Evolutionary conservation across 1,284 basidiomycete genomes (phyloP).

Genomic region (Ganoderma leucocontextum): DNA sequence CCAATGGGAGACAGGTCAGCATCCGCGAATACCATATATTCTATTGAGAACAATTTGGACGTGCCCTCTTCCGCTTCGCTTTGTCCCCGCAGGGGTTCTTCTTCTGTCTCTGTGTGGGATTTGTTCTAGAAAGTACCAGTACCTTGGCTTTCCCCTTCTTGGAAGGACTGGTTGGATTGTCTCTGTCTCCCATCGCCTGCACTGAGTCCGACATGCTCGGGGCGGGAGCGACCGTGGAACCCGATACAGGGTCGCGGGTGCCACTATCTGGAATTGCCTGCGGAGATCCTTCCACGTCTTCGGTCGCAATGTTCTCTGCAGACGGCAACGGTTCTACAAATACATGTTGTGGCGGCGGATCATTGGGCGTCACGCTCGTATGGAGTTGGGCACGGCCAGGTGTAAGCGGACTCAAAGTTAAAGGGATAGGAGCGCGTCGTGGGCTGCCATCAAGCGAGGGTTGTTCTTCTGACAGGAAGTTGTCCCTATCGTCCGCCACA

Average conservation of each 20-base stretch:
- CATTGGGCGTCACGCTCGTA: conserved; percentile 16
- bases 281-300: neutral
- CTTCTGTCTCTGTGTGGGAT: conserved; percentile 21
- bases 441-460: conserved; percentile 20
- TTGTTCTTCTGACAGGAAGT: conserved; percentile 25
- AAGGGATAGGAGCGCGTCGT: conserved; percentile 17
- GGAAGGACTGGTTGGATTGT: conserved; percentile 9
- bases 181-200: neutral
- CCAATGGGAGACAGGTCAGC: conserved; percentile 12
- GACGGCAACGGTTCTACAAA: conserved; percentile 2
- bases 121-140: conserved; percentile 13
- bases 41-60: conserved; percentile 16
- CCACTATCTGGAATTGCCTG: conserved; percentile 5
- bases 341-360: neutral
- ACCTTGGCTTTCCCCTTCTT: conserved; percentile 29
- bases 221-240: neutral
- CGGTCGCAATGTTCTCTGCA: neutral
- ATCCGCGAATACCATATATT: conserved; percentile 4
- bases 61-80: conserved; percentile 28
- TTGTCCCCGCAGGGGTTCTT: conserved; percentile 24
- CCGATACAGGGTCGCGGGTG: neutral
- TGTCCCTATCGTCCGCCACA: conserved; percentile 25
- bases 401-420: conserved; percentile 31
- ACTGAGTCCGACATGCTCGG: conserved; percentile 18
- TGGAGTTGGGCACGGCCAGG: conserved; percentile 18